These are phyloP conservation scores for Fonsecaea erecta DNA, from an alignment of 2,329 filamentous ascomycete species.

Conservation along the genomic window DNA sequence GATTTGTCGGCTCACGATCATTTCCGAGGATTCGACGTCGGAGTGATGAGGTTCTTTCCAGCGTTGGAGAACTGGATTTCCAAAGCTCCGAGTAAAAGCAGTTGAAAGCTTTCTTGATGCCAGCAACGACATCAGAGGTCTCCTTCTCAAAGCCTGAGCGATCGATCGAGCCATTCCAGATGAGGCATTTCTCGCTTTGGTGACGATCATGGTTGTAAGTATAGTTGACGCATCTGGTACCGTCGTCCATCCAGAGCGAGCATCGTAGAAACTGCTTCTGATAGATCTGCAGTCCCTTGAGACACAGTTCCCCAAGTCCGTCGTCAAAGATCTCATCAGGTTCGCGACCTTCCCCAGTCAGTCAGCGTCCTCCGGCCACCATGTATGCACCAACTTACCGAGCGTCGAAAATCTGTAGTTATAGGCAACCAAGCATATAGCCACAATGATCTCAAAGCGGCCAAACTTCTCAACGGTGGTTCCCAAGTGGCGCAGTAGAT, in stretches of 20 bases:
- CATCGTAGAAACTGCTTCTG: slow-evolving; percentile 1
- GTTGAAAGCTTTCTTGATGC: background rate
- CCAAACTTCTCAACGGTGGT: slow-evolving; percentile 3
- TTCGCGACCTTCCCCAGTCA: slow-evolving; percentile 3
- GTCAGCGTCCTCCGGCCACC: background rate
- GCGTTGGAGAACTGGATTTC: slow-evolving; percentile 3
- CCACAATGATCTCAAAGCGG: slow-evolving; percentile 10
- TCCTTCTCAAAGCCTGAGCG: slow-evolving; percentile 14
- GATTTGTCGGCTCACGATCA: background rate
- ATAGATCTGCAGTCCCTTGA: slow-evolving; percentile 8
- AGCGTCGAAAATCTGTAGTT: background rate
- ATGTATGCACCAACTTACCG: background rate
- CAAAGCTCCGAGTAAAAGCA: slow-evolving; percentile 2
- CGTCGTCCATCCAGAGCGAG: slow-evolving; percentile 7
- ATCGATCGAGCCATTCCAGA: slow-evolving; percentile 4
- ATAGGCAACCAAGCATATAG: background rate
- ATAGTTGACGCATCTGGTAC: slow-evolving; percentile 6
- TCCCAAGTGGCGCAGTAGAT: slow-evolving; percentile 8
- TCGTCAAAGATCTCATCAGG: slow-evolving; percentile 8
- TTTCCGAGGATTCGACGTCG: slow-evolving; percentile 4
- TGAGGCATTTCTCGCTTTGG: background rate
- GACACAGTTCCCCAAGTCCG: background rate
- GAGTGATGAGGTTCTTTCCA: background rate
- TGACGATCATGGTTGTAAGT: slow-evolving; percentile 6
- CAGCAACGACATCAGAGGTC: background rate